These are phyloP conservation scores for Colletotrichum sp. DNA, from an alignment of 2,329 filamentous ascomycete genomes.

Conservation along the genomic window DNA sequence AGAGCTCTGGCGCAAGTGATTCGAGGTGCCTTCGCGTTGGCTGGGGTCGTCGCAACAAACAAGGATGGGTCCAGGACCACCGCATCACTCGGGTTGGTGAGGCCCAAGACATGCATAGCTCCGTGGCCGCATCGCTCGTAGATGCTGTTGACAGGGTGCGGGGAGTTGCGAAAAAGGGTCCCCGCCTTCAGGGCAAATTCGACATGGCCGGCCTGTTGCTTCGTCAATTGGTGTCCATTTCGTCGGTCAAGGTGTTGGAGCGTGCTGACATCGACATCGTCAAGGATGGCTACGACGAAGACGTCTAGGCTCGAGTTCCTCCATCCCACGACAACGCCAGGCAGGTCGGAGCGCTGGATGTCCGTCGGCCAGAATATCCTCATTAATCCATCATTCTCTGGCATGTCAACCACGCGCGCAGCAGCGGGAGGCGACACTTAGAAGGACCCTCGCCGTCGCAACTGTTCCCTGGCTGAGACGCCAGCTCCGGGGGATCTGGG, in stretches of 20 bases:
- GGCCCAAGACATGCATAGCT: constrained; percentile 84
- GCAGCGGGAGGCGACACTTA: constrained; percentile 50
- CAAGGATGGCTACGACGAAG: constrained; percentile 86
- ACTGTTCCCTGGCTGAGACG: constrained; percentile 93
- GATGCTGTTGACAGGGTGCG: constrained; percentile 80
- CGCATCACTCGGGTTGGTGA: constrained; percentile 70
- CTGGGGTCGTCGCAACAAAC: constrained; percentile 66
- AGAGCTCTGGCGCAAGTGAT: constrained; percentile 76
- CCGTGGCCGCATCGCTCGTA: constrained; percentile 84
- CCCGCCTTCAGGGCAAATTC: constrained; percentile 87
- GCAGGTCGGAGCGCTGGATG: constrained; percentile 71
- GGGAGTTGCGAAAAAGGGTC: constrained; percentile 81
- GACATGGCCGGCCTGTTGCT: constrained; percentile 72
- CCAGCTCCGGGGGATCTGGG: constrained; percentile 78
- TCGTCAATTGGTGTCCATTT: constrained; percentile 24
- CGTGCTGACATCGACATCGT: constrained; percentile 81
- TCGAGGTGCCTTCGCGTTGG: constrained; percentile 63
- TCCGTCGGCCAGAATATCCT: constrained; percentile 98
- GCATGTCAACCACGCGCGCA: constrained; percentile 57
- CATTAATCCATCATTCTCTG: constrained; percentile 86
- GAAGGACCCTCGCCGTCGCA: constrained; percentile 93
- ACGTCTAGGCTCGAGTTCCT: constrained; percentile 90
- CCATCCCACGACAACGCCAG: constrained; percentile 94
- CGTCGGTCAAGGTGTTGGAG: background rate
- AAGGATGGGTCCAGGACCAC: constrained; percentile 70